These are phyloP conservation scores for Erodium maritimum DNA, from an alignment of 345 rosid species.

Conservation along the genomic window DNA sequence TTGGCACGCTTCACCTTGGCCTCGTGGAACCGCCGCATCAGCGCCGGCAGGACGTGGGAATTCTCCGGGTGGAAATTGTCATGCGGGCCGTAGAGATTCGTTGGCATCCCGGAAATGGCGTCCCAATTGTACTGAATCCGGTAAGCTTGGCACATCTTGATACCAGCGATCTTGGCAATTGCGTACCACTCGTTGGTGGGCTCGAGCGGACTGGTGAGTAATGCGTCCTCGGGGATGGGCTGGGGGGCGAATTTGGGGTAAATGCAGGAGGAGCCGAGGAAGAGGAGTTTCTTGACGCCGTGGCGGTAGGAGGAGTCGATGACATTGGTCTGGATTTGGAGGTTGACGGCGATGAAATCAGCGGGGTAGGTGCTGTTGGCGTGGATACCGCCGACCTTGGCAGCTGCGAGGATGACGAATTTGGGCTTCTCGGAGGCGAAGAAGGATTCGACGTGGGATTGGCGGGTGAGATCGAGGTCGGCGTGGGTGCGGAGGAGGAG, in stretches of 20 bases:
- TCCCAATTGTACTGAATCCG: slow-evolving; percentile 65
- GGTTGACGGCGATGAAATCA: slow-evolving; percentile 79
- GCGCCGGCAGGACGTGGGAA: slow-evolving; percentile 85
- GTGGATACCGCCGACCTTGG: slow-evolving; percentile 94
- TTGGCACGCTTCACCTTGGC: slow-evolving; percentile 61
- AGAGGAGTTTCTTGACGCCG: slow-evolving; percentile 66
- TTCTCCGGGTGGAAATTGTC: slow-evolving; percentile 92
- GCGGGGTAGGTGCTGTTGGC: slow-evolving; percentile 96
- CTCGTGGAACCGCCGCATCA: slow-evolving; percentile 81
- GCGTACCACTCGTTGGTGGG: slow-evolving; percentile 98
- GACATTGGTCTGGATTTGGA: slow-evolving; percentile 90
- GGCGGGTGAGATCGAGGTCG: slow-evolving; percentile 81
- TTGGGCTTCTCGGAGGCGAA: slow-evolving; percentile 53
- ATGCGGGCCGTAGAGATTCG: slow-evolving; percentile 74
- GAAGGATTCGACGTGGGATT: slow-evolving; percentile 65
- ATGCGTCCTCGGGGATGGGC: slow-evolving; percentile 69
- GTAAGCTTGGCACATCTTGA: slow-evolving; percentile 93
- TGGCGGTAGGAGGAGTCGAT: slow-evolving; percentile 60
- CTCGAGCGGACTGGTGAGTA: slow-evolving; percentile 73
- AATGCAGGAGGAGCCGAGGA: slow-evolving; percentile 89
- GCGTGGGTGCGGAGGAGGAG: slow-evolving; percentile 60
- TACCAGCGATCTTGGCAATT: slow-evolving; percentile 79
- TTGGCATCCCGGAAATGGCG: slow-evolving; percentile 90
- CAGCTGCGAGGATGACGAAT: slow-evolving; percentile 76
- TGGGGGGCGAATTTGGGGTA: slow-evolving; percentile 93